Evolutionary conservation across 768 basidiomycete genomes (phyloP).

Genomic region (Tylopilus subfusipes): DNA sequence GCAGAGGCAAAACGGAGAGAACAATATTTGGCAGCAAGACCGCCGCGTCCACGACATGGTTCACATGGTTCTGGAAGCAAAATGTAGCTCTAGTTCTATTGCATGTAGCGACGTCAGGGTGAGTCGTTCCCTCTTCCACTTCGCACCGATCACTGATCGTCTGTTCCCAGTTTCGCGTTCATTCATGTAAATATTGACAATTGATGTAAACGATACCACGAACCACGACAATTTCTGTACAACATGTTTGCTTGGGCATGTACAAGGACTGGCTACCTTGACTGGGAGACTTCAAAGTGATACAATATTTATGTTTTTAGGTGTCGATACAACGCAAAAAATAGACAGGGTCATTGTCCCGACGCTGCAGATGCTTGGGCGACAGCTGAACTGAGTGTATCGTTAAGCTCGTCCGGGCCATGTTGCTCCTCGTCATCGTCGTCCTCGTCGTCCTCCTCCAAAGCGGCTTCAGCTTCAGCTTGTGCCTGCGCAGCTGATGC

Average conservation of each 20-base stretch:
- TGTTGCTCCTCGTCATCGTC: conserved; percentile 41
- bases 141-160: conserved; percentile 3
- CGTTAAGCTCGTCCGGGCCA: conserved; percentile 16
- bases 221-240: conserved; percentile 21
- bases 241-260: conserved; percentile 15
- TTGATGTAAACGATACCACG: conserved; percentile 20
- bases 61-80: conserved; percentile 41
- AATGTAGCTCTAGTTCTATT: conserved; percentile 41
- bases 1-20: conserved; percentile 46
- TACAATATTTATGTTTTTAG: conserved; percentile 25
- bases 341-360: conserved; percentile 23
- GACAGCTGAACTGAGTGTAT: conserved; percentile 12
- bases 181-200: conserved; percentile 31
- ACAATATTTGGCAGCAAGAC: conserved; percentile 41
- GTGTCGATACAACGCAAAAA: conserved; percentile 20
- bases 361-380: conserved; percentile 1
- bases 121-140: not conserved
- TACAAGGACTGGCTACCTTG: conserved; percentile 11
- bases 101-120: conserved; percentile 18
- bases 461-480: conserved; percentile 72
- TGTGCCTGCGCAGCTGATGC: conserved; percentile 73
- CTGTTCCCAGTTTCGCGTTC: conserved; percentile 27
- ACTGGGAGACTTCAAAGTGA: conserved; percentile 11
- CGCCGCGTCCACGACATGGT: conserved; percentile 31
- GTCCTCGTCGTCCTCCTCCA: conserved; percentile 66